A percentile compares a stretch with the other conserved stretches of the same genome.
Evolutionary conservation across 2,329 filamentous ascomycete species (phyloP).

Genomic region (Apiospora saccharicola): DNA sequence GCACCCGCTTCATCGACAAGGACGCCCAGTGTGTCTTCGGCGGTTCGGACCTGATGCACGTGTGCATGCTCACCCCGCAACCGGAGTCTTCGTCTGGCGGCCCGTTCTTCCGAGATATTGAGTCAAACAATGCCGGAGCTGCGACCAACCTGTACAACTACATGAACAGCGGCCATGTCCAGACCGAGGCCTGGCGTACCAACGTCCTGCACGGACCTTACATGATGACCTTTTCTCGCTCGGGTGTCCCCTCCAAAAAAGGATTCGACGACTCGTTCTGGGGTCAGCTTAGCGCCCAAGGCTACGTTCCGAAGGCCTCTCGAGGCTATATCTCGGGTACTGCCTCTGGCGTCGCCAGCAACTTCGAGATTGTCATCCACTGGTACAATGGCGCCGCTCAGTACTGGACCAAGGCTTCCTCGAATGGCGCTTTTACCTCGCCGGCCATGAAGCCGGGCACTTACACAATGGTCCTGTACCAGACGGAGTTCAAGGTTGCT

Average conservation of each 20-base stretch:
- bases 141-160: conserved; percentile 70
- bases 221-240: conserved; percentile 65
- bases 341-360: conserved; percentile 62
- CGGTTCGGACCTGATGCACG: conserved; percentile 55
- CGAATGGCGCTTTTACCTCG: conserved; percentile 65
- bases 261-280: conserved; percentile 66
- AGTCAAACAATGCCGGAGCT: conserved; percentile 67
- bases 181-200: conserved; percentile 65
- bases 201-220: conserved; percentile 73
- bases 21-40: conserved; percentile 68
- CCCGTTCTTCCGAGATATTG: conserved; percentile 72
- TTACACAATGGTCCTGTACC: conserved; percentile 73
- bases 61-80: conserved; percentile 66
- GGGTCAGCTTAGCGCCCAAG: conserved; percentile 61
- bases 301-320: conserved; percentile 61
- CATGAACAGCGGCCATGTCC: conserved; percentile 71
- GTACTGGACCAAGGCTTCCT: conserved; percentile 68
- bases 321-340: conserved; percentile 68
- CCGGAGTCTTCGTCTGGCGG: conserved; percentile 70
- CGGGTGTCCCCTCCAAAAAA: conserved; percentile 56
- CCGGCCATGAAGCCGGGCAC: conserved; percentile 72
- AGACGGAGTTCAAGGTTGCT: conserved; percentile 63
- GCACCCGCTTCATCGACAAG: conserved; percentile 74
- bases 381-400: conserved; percentile 70
- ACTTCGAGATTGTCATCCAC: conserved; percentile 66